phyloP scores from a whole-genome alignment of 192 early-diverging fungal genomes.

The Chytriomyces confervae region DNA sequence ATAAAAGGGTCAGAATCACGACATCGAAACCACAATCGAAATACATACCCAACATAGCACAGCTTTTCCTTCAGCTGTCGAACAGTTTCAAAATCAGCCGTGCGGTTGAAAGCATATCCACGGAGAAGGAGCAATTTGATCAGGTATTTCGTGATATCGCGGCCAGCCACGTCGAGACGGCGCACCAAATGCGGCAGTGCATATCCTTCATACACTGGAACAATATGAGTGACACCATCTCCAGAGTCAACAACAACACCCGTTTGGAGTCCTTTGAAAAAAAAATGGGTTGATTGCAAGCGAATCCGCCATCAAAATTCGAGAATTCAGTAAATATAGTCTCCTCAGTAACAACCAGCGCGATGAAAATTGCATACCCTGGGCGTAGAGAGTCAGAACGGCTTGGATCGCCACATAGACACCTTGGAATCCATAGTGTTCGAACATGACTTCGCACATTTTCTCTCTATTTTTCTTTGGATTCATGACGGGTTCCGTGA shows the following conservation, averaged over 20 bases:
- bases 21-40: constrained; percentile 16
- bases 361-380: constrained; percentile 64
- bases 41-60: constrained; percentile 88
- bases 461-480: constrained; percentile 88
- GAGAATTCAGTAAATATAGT: too few species aligned
- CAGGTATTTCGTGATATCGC: constrained; percentile 94
- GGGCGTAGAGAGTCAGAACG: constrained; percentile 96
- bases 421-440: constrained; percentile 92
- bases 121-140: constrained; percentile 93
- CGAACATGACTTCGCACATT: constrained; percentile 97
- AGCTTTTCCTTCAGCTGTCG: constrained; percentile 98
- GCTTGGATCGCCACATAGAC: constrained; percentile 97
- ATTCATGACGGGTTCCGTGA: constrained; percentile 98
- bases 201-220: constrained; percentile 97
- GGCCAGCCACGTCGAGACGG: constrained; percentile 94
- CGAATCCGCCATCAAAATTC: too few species aligned
- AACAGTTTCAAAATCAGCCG: constrained; percentile 98
- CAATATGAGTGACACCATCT: constrained; percentile 99
- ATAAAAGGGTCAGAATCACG: background rate
- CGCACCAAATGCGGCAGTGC: constrained; percentile 86
- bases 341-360: too few species aligned
- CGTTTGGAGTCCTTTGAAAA: constrained; percentile 74
- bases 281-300: background rate
- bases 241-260: constrained; percentile 99
- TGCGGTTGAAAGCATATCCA: constrained; percentile 97